These are phyloP conservation scores for Monosporascus sp. DNA, from an alignment of 2,329 filamentous ascomycete genomes.

Conservation along the genomic window DNA sequence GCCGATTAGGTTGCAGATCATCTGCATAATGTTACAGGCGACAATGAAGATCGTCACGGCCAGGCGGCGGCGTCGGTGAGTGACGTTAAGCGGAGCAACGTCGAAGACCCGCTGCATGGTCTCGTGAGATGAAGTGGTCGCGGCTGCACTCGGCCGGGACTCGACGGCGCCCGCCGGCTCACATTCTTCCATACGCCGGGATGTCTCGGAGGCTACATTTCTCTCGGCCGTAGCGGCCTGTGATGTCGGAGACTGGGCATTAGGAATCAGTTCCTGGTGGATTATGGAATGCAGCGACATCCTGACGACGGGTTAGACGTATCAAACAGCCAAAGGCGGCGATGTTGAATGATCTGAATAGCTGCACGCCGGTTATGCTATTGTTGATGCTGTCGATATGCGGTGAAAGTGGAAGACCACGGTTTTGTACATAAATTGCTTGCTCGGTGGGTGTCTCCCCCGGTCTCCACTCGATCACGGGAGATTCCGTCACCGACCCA, in stretches of 20 bases:
- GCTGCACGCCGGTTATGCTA: too few relatives aligned
- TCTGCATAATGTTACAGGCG: constrained; percentile 16
- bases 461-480: too few relatives aligned
- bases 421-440: too few relatives aligned
- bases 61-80: constrained; percentile 8
- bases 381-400: too few relatives aligned
- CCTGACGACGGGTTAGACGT: not conserved
- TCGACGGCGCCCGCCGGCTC: not conserved
- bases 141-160: not conserved
- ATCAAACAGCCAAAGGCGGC: too few relatives aligned
- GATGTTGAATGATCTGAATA: too few relatives aligned
- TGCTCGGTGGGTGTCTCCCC: too few relatives aligned
- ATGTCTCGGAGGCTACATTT: not conserved
- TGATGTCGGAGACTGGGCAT: not conserved
- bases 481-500: too few relatives aligned
- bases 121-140: constrained; percentile 1
- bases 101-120: constrained; percentile 12
- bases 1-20: constrained; percentile 26
- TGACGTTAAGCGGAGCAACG: constrained; percentile 11
- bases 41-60: constrained; percentile 10
- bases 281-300: constrained; percentile 10
- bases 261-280: constrained; percentile 2
- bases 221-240: not conserved
- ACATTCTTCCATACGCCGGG: not conserved
- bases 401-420: too few relatives aligned